phyloP scores from a whole-genome alignment of 371 early-diverging fungal genomes.

The Parasitella parasitica region DNA sequence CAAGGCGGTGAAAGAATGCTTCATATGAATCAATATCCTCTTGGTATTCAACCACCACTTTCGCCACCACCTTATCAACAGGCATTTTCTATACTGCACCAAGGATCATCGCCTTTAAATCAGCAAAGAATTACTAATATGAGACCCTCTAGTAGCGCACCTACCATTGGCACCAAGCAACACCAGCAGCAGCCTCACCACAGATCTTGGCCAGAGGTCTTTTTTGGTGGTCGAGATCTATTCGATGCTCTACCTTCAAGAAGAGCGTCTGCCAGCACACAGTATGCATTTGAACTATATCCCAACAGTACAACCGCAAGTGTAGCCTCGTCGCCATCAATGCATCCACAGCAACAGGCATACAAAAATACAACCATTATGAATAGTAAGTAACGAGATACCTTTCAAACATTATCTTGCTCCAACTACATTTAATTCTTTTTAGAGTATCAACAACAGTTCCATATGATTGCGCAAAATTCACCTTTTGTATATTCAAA shows the following conservation, averaged over 20 bases:
- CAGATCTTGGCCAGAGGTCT: constrained; percentile 12
- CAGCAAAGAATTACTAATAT: not conserved
- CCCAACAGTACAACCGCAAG: constrained; percentile 10
- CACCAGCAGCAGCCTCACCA: not conserved
- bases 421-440: not conserved
- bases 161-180: constrained; percentile 4
- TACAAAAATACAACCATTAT: not conserved
- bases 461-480: not conserved
- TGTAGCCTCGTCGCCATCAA: not conserved
- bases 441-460: not conserved
- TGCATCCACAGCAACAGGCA: not conserved
- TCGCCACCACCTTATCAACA: not conserved
- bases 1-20: not conserved
- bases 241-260: constrained; percentile 13
- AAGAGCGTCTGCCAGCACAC: constrained; percentile 11
- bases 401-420: not conserved
- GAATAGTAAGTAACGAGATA: not conserved
- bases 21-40: not conserved
- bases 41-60: not conserved
- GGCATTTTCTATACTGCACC: not conserved
- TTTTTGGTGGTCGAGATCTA: constrained; percentile 13
- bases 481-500: constrained; percentile 1
- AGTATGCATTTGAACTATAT: constrained; percentile 7
- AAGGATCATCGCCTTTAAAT: not conserved
- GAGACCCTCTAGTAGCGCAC: not conserved